Conservation (phyloP, 495 filamentous ascomycete species). For the Aspergillus olivimuriae region DNA sequence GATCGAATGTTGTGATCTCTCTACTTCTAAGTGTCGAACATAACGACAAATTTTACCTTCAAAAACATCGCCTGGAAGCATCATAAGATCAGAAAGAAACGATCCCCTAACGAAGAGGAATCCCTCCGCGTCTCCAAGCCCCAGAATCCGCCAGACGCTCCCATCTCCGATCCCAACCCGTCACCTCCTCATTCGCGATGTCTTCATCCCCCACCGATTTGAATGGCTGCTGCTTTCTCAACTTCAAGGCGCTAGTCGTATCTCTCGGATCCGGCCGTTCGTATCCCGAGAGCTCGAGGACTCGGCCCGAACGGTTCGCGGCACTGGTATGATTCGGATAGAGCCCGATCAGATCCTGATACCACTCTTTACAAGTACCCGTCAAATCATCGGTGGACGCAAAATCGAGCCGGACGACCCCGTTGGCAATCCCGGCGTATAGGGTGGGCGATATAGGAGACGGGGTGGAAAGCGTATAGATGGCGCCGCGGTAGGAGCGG, state of each 20-base stretch:
- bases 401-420: slow-evolving; percentile 49
- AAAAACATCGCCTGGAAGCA: too few relatives aligned
- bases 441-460: slow-evolving; percentile 48
- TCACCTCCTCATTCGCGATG: slow-evolving; percentile 13
- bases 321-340: slow-evolving; percentile 7
- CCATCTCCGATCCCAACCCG: slow-evolving; percentile 39
- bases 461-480: slow-evolving; percentile 55
- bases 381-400: slow-evolving; percentile 39
- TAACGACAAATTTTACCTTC: too few relatives aligned
- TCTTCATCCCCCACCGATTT: slow-evolving; percentile 12
- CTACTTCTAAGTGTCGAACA: too few relatives aligned
- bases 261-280: slow-evolving; percentile 32
- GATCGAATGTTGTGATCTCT: too few relatives aligned
- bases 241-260: slow-evolving; percentile 25
- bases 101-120: neutral
- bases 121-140: slow-evolving; percentile 29
- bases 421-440: slow-evolving; percentile 51
- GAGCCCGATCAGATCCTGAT: slow-evolving; percentile 23
- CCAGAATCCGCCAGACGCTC: slow-evolving; percentile 21
- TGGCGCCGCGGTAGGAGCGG: slow-evolving; percentile 35
- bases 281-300: slow-evolving; percentile 34
- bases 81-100: neutral
- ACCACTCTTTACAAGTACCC: slow-evolving; percentile 27
- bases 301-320: neutral
- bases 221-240: slow-evolving; percentile 32